Conservation (phyloP, 768 basidiomycete species). For the Lanmaoa pseudosensibilis region DNA sequence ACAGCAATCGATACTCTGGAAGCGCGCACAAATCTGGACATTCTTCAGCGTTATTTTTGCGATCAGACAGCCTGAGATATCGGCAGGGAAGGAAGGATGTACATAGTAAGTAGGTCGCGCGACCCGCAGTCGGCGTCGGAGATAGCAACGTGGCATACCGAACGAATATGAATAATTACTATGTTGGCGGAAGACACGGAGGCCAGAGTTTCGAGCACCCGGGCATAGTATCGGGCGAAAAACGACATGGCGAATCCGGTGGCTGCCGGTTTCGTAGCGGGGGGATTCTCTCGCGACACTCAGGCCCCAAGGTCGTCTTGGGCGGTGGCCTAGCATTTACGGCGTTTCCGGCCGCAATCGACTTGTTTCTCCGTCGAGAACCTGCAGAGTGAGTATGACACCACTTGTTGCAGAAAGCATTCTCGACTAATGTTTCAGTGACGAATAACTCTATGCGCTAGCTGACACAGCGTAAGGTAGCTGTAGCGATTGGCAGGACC, state of each 20-base stretch:
- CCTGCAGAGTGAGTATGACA: slow-evolving; percentile 62
- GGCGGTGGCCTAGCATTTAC: slow-evolving; percentile 91
- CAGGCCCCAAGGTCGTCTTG: slow-evolving; percentile 84
- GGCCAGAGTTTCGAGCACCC: no score
- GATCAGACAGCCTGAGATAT: neutral
- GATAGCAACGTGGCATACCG: no score
- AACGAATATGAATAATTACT: no score
- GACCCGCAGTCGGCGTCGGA: no score
- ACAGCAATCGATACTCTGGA: slow-evolving; percentile 93
- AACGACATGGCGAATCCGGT: slow-evolving; percentile 94
- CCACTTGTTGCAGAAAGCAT: neutral
- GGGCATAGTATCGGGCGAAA: slow-evolving; percentile 95
- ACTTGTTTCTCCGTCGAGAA: slow-evolving; percentile 76
- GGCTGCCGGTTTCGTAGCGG: slow-evolving; percentile 83
- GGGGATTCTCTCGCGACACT: slow-evolving; percentile 86
- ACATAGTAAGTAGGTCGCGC: no score
- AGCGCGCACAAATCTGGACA: slow-evolving; percentile 85
- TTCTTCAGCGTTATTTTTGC: slow-evolving; percentile 26
- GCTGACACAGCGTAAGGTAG: no score
- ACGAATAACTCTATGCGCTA: slow-evolving; percentile 34
- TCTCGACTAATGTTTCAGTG: slow-evolving; percentile 29
- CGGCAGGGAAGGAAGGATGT: neutral
- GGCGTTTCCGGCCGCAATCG: slow-evolving; percentile 90
- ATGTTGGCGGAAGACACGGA: no score
- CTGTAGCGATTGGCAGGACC: no score